Evolutionary conservation across 306 rosid species (phyloP), one percentile per base, ranked within the genome.

Genomic region (Cicer yamashitae): DNA sequence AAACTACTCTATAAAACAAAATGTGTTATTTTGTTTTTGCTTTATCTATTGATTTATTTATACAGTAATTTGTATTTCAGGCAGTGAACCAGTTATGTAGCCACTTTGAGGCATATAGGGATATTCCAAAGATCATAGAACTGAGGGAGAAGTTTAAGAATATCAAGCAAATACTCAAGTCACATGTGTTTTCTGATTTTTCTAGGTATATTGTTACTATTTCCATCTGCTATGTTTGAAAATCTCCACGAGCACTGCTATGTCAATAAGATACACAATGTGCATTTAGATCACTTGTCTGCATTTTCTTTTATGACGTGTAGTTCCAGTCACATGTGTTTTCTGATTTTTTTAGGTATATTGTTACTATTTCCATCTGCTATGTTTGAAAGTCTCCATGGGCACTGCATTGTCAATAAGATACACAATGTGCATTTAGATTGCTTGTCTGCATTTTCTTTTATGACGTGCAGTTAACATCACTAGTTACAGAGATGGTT

Each of bases 71-170:
- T 82, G 69, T 57, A 70, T 83, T 77, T 83, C 93, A 94, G 99
- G 99, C 99, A 20, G 99, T 94, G 83, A 94, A 94, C 84, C 99
- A 92, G 76, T 78, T 94, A 82, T 94, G 99, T 76, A 90, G 93
- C 79, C 99, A 94, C 86, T 94, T 94, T 82, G 99, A 94, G 81
- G 96, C 97, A 60, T 94, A 94, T 82, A 89, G 96, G 91, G 97
- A 94, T 87, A 85, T 91, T 84, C 98, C 91, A 2, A 94, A 94
- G 90, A 94, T 94, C 91, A 85, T 93, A 43, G 99, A 94, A 80
- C 97, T 94, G 76, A 83, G 97, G 80, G 99, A 94, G 91, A 94
- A 94, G 87, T 92, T 92, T 86, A 94, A 92, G 85, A 94, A 92
- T 77, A 94, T 94, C 88, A 94, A 92, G 89, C 96, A 92, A 87